phyloP scores from a whole-genome alignment of 23 red algal species.

The Gracilaria caudata region DNA sequence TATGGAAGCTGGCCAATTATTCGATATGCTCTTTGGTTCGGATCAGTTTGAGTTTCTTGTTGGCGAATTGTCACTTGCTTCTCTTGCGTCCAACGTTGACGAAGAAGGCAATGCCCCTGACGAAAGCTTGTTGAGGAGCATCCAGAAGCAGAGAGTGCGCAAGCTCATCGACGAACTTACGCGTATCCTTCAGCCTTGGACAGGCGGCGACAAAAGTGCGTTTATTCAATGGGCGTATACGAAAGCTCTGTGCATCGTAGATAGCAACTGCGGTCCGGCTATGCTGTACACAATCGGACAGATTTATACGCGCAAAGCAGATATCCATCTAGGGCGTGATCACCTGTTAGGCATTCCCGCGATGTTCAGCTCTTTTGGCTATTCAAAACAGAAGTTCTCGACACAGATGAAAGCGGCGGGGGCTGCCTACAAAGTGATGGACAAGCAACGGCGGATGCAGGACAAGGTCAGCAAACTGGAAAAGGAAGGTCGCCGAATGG shows the following conservation, averaged over 20 bases:
- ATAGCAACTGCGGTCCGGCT: slow-evolving; percentile 70
- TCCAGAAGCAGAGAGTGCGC: slow-evolving; percentile 62
- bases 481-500: slow-evolving; percentile 52
- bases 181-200: slow-evolving; percentile 62
- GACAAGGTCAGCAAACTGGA: slow-evolving; percentile 57
- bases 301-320: slow-evolving; percentile 76
- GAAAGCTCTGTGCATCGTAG: slow-evolving; percentile 58
- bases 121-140: slow-evolving; percentile 45
- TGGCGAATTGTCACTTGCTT: slow-evolving; percentile 80
- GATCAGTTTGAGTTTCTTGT: slow-evolving; percentile 86
- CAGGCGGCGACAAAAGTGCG: slow-evolving; percentile 69
- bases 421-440: slow-evolving; percentile 63
- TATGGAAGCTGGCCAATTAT: slow-evolving; percentile 73
- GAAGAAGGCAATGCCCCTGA: slow-evolving; percentile 78
- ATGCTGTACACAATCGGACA: slow-evolving; percentile 80
- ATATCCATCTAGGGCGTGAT: slow-evolving; percentile 68
- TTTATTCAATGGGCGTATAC: slow-evolving; percentile 79
- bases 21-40: slow-evolving; percentile 86
- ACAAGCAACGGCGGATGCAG: slow-evolving; percentile 81
- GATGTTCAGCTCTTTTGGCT: slow-evolving; percentile 72
- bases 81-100: slow-evolving; percentile 73
- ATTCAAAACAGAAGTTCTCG: slow-evolving; percentile 71
- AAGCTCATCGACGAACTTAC: slow-evolving; percentile 63
- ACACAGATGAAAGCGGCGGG: slow-evolving; percentile 67
- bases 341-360: slow-evolving; percentile 70